Base-by-base conservation (phyloP, 2,329 filamentous ascomycete species). In the Neonectria faginata region DNA sequence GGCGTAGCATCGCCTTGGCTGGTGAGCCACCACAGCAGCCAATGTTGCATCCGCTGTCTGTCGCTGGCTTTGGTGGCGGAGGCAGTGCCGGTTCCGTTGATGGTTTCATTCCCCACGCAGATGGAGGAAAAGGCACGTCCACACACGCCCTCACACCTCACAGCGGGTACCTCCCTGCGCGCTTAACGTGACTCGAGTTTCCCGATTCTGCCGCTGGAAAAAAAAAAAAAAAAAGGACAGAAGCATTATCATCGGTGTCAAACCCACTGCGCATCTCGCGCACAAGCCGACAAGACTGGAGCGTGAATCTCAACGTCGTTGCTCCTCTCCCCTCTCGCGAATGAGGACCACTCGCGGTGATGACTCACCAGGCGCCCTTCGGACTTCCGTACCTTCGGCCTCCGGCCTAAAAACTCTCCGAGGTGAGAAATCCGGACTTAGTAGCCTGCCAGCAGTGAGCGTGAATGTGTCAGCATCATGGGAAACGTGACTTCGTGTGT, bases 381-480 rank as follows among this genome's bases (percentile, higher is more conserved):
- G 69, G 67, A 68, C 66, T 70, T 70, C 62, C 60, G 60, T 50
- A 59, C 53, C 62, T 61, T 73, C 71, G 71, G 71, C 57, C 64
- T 73, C 72, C 71, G 71, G 71, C 60, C 62, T 64, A 59, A 70
- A 62, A 68, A 57, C 56, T 67, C 41, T 55, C 63, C 64, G 64
- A 27, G 39, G 48, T 62, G 48, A 47, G 54, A 56, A 72, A 72
- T 69, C 62, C 53, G 31, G 20, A 39, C 25, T 25, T 25, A 25
- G 25, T 25, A 25, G 25, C 25, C 25, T 25, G 56, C 31, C 45
- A 64, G 44, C 20, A 14, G 22, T 8, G 10, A 25, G 22, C 22
- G 8, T 14, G 20, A 27, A 54, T 48, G 39, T 44, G 64, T 62
- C 54, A 62, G 61, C 67, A 55, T 55, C 57, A 44, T 14, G 16